Evolutionary conservation across 768 basidiomycete species (phyloP).

Genomic region (Kwoniella heveanensis): DNA sequence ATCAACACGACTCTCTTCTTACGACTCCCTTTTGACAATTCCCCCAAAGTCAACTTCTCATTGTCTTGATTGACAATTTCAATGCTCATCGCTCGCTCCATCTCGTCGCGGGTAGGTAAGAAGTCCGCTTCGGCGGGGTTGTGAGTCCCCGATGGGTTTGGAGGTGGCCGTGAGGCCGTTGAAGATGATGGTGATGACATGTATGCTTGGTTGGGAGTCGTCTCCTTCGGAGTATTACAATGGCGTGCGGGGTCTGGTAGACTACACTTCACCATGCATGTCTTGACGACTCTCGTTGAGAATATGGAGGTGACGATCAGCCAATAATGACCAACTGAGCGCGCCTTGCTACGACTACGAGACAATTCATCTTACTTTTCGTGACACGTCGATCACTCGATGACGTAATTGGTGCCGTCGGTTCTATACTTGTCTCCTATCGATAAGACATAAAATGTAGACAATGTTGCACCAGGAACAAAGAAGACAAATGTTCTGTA

Average conservation of each 20-base stretch:
- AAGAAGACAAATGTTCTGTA: too few species aligned
- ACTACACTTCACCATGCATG: too few species aligned
- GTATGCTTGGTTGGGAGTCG: too few species aligned
- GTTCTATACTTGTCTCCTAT: not conserved
- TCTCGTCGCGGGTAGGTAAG: constrained; percentile 12
- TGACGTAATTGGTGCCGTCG: not conserved
- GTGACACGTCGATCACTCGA: too few species aligned
- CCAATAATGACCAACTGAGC: too few species aligned
- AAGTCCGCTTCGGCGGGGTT: not conserved
- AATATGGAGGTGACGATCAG: too few species aligned
- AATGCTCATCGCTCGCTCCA: constrained; percentile 5
- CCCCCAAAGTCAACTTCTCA: constrained; percentile 14
- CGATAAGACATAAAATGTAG: not conserved
- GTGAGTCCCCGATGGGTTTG: not conserved
- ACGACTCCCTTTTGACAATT: constrained; percentile 18
- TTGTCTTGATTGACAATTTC: constrained; percentile 27
- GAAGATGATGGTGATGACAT: not conserved
- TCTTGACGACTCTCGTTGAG: too few species aligned
- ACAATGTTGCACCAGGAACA: too few species aligned
- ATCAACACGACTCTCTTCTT: constrained; percentile 20
- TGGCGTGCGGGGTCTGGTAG: too few species aligned
- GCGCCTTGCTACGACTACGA: too few species aligned
- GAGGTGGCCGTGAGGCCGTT: not conserved
- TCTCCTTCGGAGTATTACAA: too few species aligned
- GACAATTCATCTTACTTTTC: too few species aligned